phyloP scores from a whole-genome alignment of 176 grass and related monocot species.

The Oryza officinalis region DNA sequence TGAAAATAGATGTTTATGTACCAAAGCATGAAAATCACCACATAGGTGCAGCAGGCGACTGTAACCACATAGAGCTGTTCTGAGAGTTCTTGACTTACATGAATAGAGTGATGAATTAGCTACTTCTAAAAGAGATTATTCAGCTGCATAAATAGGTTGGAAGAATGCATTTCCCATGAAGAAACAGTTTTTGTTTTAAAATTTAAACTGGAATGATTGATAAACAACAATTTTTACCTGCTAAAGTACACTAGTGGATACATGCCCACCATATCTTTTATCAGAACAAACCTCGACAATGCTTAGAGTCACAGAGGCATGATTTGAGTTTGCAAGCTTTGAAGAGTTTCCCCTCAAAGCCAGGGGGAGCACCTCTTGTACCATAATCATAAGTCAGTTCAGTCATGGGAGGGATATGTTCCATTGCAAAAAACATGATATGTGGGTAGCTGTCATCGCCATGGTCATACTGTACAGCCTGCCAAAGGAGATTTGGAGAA shows the following conservation, averaged over 20 bases:
- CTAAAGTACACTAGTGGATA: neutral
- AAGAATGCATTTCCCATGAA: neutral
- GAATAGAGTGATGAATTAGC: neutral
- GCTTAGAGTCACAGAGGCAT: slow-evolving; percentile 46
- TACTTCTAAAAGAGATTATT: neutral
- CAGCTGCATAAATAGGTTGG: neutral
- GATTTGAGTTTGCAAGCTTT: slow-evolving; percentile 31
- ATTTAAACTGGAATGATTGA: neutral
- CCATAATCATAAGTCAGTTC: slow-evolving; percentile 77
- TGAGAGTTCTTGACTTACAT: neutral
- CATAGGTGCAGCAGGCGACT: neutral
- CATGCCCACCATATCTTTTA: neutral
- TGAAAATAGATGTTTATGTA: neutral
- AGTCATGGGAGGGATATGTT: slow-evolving; percentile 73
- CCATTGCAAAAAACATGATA: slow-evolving; percentile 71
- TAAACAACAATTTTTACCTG: slow-evolving; percentile 10
- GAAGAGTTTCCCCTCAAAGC: neutral
- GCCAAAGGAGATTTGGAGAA: slow-evolving; percentile 71
- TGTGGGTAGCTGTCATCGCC: slow-evolving; percentile 52
- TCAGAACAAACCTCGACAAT: slow-evolving; percentile 49
- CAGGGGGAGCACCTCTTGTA: slow-evolving; percentile 39
- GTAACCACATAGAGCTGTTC: neutral
- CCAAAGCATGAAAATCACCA: neutral
- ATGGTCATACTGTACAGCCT: slow-evolving; percentile 61
- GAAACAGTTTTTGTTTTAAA: neutral